phyloP scores from a whole-genome alignment of 2,329 filamentous ascomycete genomes.

The Sarocladium kiliense region DNA sequence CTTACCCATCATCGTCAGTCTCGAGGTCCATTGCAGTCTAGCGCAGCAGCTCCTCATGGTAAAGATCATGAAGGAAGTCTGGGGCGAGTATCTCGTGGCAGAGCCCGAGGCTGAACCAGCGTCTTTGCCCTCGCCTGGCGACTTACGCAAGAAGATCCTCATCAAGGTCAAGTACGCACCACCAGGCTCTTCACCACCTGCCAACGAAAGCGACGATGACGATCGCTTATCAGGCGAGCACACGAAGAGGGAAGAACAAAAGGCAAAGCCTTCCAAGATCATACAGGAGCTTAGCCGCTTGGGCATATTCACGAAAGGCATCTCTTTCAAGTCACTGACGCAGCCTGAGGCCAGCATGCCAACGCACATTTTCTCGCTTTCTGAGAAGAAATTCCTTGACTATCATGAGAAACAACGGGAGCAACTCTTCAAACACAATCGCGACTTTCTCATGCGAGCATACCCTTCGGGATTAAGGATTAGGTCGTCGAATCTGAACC shows the following conservation, averaged over 20 bases:
- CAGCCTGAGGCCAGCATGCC: conserved; percentile 65
- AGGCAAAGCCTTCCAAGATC: conserved; percentile 59
- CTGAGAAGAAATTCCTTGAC: conserved; percentile 59
- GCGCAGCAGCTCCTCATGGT: conserved; percentile 90
- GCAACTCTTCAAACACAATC: conserved; percentile 74
- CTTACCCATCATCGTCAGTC: conserved; percentile 84
- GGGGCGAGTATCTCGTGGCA: conserved; percentile 67
- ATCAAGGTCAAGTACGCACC: conserved; percentile 74
- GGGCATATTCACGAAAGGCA: conserved; percentile 77
- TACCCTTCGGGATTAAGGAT: conserved; percentile 83
- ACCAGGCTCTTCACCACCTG: conserved; percentile 26
- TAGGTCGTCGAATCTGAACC: conserved; percentile 81
- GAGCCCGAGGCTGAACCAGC: conserved; percentile 39
- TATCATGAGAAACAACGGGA: conserved; percentile 44
- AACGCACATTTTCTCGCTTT: conserved; percentile 64
- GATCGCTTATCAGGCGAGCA: conserved; percentile 28
- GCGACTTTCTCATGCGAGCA: conserved; percentile 75
- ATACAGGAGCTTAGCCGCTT: conserved; percentile 69
- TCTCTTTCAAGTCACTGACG: conserved; percentile 73
- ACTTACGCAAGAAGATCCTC: conserved; percentile 72
- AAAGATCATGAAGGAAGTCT: conserved; percentile 81
- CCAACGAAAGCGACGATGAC: conserved; percentile 29
- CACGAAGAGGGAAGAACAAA: conserved; percentile 22
- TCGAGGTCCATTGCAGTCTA: conserved; percentile 81
- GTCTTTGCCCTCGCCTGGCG: conserved; percentile 61